These are phyloP conservation scores for Solanum tarijense DNA, from an alignment of 257 asterid genomes.

Conservation along the genomic window DNA sequence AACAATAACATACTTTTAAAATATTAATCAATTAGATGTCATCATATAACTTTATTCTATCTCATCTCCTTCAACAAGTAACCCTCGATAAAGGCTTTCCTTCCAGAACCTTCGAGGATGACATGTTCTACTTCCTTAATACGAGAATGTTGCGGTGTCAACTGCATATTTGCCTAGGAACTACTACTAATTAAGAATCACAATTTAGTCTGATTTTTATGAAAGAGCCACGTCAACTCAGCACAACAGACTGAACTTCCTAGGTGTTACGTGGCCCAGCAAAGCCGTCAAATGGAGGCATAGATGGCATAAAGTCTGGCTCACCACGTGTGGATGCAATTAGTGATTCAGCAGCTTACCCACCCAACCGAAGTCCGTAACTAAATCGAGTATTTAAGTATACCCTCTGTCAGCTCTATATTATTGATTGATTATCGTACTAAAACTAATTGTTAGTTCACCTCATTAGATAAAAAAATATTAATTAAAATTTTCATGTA, in stretches of 20 bases:
- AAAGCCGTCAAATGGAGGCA: background rate
- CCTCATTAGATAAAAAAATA: too few relatives aligned
- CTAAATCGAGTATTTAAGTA: background rate
- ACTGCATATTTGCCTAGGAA: background rate
- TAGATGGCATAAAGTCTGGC: background rate
- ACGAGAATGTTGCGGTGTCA: background rate
- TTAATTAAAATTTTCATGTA: too few relatives aligned
- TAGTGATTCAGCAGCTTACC: background rate
- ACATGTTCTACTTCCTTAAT: background rate
- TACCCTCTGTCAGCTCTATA: background rate
- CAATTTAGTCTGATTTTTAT: background rate
- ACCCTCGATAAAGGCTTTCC: background rate
- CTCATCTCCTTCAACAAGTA: background rate
- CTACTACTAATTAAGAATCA: background rate
- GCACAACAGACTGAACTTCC: background rate
- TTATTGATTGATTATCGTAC: too few relatives aligned
- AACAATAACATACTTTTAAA: background rate
- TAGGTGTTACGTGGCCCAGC: background rate
- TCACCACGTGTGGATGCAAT: background rate
- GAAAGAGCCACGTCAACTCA: background rate
- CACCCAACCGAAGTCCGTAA: background rate
- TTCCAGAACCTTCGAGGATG: background rate
- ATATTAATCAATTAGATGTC: background rate
- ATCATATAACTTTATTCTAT: background rate
- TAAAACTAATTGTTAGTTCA: background rate